Base-by-base conservation (phyloP, 139 green algal species). In the Prasinococcaceae sp. region DNA sequence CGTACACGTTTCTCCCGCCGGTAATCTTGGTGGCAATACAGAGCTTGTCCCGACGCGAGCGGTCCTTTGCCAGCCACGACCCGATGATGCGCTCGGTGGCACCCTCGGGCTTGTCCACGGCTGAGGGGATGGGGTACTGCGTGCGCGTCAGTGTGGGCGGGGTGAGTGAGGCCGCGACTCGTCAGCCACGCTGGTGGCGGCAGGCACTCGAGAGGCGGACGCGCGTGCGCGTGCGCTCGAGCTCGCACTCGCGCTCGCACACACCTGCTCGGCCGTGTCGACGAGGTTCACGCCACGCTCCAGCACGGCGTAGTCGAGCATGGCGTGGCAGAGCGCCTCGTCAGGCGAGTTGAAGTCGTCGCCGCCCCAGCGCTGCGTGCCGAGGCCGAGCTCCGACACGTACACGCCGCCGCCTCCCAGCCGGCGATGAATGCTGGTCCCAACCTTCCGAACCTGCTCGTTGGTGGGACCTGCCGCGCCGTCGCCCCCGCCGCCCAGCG, bases 261-360 rank as follows among this genome's bases (percentile, higher is more conserved):
- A n/a, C n/a, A n/a, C n/a, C 52, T 62, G 53, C 43, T 68, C 60
- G 8, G 60, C 60, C 27, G 60, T 68, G 28, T 68, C 60, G 16
- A 68, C 23, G 6, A 68, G 36, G 46, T 48, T 61, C 2, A 65
- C 36, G 27, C 57, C 57, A 3, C 17, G 5, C 8, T 65, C 57
- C 2, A 64, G 45, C 10, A 58, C 26, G 1, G 47, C 57, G 37
- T 24, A 27, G 47, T 65, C 57, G 6, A 65, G 38, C 27, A 65
- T 47, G 29, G 35, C 20, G 47, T 65, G 47, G 47, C 57, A 65
- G 14, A 53, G 1, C 19, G 30, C 23, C 40, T 47, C 48, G 29
- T 65, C 57, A 3, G 57, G 57, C 14, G 29, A 22, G 41, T 65
- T 65, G 36, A 53, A 58, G 28, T 65, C 57, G 3, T 47, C 47